Evolutionary conservation across 2,329 filamentous ascomycete genomes (phyloP).

Genomic region (Elsinoe batatas): DNA sequence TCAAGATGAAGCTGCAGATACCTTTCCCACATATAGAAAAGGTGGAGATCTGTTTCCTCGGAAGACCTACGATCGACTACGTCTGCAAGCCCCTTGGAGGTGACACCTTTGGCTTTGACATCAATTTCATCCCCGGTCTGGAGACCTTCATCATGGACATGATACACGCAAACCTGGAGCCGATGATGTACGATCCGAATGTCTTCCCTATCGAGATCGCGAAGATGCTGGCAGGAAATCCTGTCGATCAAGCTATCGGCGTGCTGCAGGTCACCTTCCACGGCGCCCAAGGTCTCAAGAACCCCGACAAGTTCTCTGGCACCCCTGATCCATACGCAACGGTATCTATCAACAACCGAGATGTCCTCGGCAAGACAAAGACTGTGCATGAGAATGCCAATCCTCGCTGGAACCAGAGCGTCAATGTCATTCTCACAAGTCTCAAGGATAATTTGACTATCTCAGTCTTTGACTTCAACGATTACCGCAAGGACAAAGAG

Average conservation of each 20-base stretch:
- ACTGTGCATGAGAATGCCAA: slow-evolving; percentile 73
- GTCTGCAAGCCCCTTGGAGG: slow-evolving; percentile 96
- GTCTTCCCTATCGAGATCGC: slow-evolving; percentile 98
- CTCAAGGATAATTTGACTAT: slow-evolving; percentile 81
- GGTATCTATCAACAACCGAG: slow-evolving; percentile 74
- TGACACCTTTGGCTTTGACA: slow-evolving; percentile 92
- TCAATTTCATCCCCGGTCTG: slow-evolving; percentile 95
- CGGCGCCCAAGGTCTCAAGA: slow-evolving; percentile 85
- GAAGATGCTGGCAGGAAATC: slow-evolving; percentile 90
- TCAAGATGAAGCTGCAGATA: slow-evolving; percentile 95
- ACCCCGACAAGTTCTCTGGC: slow-evolving; percentile 85
- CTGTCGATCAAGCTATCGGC: slow-evolving; percentile 91
- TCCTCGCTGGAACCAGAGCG: slow-evolving; percentile 91
- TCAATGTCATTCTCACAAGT: slow-evolving; percentile 89
- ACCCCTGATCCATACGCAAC: slow-evolving; percentile 84
- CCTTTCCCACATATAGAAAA: slow-evolving; percentile 92
- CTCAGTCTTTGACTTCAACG: slow-evolving; percentile 84
- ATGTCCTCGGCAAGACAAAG: slow-evolving; percentile 80
- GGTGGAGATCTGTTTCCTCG: slow-evolving; percentile 89
- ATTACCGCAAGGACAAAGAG: slow-evolving; percentile 92
- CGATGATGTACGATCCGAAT: slow-evolving; percentile 97
- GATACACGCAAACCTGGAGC: slow-evolving; percentile 84
- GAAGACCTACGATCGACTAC: slow-evolving; percentile 83
- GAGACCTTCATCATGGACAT: slow-evolving; percentile 91
- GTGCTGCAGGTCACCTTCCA: slow-evolving; percentile 87